Conservation (phyloP, 78 protist species). For the Chrysochromulina tobinii region DNA sequence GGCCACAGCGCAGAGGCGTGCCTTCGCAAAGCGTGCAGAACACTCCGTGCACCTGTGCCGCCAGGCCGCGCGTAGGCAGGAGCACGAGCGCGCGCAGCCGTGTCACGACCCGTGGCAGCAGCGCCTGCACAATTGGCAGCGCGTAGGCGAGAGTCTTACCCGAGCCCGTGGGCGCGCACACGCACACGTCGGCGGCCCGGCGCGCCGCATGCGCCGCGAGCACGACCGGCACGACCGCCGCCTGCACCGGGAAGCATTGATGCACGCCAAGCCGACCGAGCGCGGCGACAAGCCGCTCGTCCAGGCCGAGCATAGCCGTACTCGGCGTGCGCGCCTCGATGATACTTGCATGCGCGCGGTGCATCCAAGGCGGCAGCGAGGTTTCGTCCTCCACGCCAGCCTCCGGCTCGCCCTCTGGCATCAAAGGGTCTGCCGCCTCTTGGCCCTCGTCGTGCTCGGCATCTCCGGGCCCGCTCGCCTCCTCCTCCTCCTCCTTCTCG, state of each 20-base stretch:
- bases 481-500: no score
- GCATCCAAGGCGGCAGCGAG: no score
- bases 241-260: conserved; percentile 6
- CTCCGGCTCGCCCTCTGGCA: no score
- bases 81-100: conserved; percentile 54
- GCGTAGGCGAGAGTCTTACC: conserved; percentile 72
- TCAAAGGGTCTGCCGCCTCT: no score
- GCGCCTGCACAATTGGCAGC: conserved; percentile 51
- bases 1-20: neutral
- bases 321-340: no score
- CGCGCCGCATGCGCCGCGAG: neutral
- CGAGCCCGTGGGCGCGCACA: conserved; percentile 62
- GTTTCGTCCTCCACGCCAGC: no score
- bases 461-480: no score
- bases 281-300: neutral
- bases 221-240: neutral
- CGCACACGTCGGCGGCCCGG: conserved; percentile 46
- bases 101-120: neutral
- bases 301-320: neutral
- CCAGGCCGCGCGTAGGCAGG: conserved; percentile 69
- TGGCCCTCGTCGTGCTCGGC: no score
- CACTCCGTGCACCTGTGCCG: conserved; percentile 36
- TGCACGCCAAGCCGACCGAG: neutral
- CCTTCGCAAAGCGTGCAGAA: neutral
- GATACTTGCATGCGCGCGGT: no score